phyloP scores from a whole-genome alignment of 108 stramenopile genomes.

The Cyclotella sp. region DNA sequence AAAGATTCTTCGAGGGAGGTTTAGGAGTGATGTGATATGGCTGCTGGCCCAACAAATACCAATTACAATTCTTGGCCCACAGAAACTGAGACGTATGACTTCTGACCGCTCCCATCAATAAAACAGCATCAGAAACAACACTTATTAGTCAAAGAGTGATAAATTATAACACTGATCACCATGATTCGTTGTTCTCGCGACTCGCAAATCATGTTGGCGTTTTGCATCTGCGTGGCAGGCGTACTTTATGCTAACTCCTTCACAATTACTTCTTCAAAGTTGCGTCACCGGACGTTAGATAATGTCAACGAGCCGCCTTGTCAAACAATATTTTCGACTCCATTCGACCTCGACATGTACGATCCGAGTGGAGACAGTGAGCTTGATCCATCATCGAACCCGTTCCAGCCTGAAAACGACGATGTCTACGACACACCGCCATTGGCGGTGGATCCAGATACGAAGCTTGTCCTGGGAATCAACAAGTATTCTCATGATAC shows the following conservation, averaged over 20 bases:
- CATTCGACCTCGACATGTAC: slow-evolving; percentile 83
- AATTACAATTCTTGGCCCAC: no score
- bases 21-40: no score
- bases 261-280: background rate
- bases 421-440: slow-evolving; percentile 36
- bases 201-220: no score
- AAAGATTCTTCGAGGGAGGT: no score
- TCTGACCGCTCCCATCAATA: no score
- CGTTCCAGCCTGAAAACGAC: slow-evolving; percentile 38
- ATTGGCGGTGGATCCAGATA: slow-evolving; percentile 59
- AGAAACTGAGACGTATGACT: no score
- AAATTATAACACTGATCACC: no score
- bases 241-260: background rate
- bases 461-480: slow-evolving; percentile 85
- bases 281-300: background rate
- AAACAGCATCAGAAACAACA: no score
- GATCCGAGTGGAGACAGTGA: slow-evolving; percentile 50
- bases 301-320: background rate
- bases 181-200: no score
- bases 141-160: no score
- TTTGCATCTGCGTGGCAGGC: background rate
- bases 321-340: slow-evolving; percentile 55
- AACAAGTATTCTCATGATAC: slow-evolving; percentile 96
- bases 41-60: no score
- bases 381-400: slow-evolving; percentile 46